A percentile compares a stretch with the other conserved stretches of the same genome.
phyloP scores from a whole-genome alignment of 2,329 filamentous ascomycete species.

The Alternaria sp. region DNA sequence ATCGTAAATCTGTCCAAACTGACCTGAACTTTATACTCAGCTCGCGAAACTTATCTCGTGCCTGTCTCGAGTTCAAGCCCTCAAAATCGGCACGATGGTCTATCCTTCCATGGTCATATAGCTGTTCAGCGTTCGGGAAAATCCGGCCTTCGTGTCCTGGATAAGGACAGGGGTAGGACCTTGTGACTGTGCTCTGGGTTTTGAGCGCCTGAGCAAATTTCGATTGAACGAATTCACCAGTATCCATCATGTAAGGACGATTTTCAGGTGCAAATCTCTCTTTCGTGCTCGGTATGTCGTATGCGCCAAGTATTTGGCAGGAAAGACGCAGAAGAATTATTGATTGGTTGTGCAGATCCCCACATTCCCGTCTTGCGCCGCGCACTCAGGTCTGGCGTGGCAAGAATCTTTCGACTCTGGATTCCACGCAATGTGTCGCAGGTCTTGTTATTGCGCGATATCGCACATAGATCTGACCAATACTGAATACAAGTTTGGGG shows the following conservation, averaged over 20 bases:
- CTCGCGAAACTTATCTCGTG: conserved; percentile 33
- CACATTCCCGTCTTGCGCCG: conserved; percentile 1
- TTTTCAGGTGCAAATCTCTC: conserved; percentile 1
- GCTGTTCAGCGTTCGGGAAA: conserved; percentile 38
- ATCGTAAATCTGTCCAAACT: conserved; percentile 3
- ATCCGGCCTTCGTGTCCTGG: conserved; percentile 35
- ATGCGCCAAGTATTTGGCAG: background rate
- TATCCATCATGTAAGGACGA: conserved; percentile 23
- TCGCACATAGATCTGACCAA: background rate
- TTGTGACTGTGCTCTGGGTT: conserved; percentile 32
- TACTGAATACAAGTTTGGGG: fast-evolving
- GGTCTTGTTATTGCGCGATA: background rate
- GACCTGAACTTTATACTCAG: conserved; percentile 32
- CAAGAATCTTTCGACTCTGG: background rate
- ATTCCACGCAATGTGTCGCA: background rate
- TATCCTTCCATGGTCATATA: conserved; percentile 36
- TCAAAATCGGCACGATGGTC: conserved; percentile 38
- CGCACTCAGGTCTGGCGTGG: background rate
- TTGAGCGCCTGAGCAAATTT: conserved; percentile 37
- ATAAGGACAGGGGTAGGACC: conserved; percentile 42
- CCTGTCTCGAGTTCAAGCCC: conserved; percentile 26
- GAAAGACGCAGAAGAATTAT: background rate
- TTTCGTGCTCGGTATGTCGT: background rate
- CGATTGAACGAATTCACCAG: conserved; percentile 32
- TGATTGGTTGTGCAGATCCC: background rate